Conservation (phyloP, 495 filamentous ascomycete species). For the Aspergillus biplanus region DNA sequence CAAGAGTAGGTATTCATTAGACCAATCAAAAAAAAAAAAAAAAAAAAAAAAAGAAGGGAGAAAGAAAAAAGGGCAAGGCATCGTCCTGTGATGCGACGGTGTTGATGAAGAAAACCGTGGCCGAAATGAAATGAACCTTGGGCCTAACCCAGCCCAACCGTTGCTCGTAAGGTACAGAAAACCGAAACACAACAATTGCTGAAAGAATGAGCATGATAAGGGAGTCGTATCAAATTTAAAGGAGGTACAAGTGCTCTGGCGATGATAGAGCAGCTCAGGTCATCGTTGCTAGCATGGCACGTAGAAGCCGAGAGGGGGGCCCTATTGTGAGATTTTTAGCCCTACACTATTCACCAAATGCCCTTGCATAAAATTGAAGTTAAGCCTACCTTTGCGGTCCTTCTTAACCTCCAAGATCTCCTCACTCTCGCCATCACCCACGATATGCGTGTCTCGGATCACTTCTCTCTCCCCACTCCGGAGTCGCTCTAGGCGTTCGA, state of each 20-base stretch:
- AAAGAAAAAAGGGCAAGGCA: not conserved
- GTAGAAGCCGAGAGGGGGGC: slow-evolving; percentile 65
- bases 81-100: not conserved
- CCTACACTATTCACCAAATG: not conserved
- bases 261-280: slow-evolving; percentile 47
- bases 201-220: not conserved
- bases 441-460: slow-evolving; percentile 45
- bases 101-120: not conserved
- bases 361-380: slow-evolving; percentile 34
- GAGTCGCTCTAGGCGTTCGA: slow-evolving; percentile 40
- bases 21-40: not conserved
- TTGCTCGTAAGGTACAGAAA: not conserved
- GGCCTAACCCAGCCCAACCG: not conserved
- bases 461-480: slow-evolving; percentile 36
- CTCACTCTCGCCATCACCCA: slow-evolving; percentile 51
- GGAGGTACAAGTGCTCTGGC: not conserved
- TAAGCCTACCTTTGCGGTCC: slow-evolving; percentile 83
- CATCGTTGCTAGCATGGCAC: slow-evolving; percentile 77
- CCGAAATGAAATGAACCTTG: not conserved
- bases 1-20: no score
- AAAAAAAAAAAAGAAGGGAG: not conserved
- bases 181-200: not conserved
- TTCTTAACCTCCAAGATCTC: slow-evolving; percentile 70
- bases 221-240: not conserved
- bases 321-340: slow-evolving; percentile 32